A percentile compares a stretch with the other conserved stretches of the same genome.
Conservation (phyloP, 192 early-diverging fungal genomes). For the Lobosporangium transversale region DNA sequence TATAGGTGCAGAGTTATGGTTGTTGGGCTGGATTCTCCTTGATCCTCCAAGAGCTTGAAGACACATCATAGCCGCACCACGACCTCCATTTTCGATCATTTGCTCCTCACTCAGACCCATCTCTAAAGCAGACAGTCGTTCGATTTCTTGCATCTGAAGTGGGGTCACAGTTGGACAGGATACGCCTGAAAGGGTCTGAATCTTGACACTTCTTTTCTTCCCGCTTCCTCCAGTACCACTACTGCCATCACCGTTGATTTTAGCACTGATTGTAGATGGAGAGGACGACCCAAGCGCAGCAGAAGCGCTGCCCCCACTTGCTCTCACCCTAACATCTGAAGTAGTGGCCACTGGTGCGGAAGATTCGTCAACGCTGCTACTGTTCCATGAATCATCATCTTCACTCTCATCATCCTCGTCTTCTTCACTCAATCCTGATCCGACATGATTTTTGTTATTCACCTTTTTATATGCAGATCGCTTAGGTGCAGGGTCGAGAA, state of each 20-base stretch:
- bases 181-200: constrained; percentile 63
- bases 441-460: constrained; percentile 13
- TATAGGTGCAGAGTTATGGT: constrained; percentile 77
- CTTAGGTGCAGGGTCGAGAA: constrained; percentile 67
- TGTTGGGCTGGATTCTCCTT: constrained; percentile 78
- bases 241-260: constrained; percentile 21
- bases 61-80: constrained; percentile 75
- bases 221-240: constrained; percentile 15
- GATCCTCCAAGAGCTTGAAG: constrained; percentile 79
- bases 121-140: constrained; percentile 60
- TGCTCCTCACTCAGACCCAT: constrained; percentile 76
- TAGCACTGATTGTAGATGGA: constrained; percentile 5
- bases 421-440: constrained; percentile 35
- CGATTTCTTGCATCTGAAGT: constrained; percentile 74
- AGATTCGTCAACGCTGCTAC: constrained; percentile 33
- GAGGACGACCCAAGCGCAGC: constrained; percentile 1
- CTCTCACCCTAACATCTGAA: constrained; percentile 3
- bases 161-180: constrained; percentile 68
- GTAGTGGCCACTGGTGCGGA: neutral
- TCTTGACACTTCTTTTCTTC: constrained; percentile 45
- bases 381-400: constrained; percentile 48
- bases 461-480: constrained; percentile 10
- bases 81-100: constrained; percentile 84
- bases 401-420: constrained; percentile 45
- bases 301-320: constrained; percentile 3